These are phyloP conservation scores for Endothia cerciana DNA, from an alignment of 2,329 filamentous ascomycete species.

Conservation along the genomic window DNA sequence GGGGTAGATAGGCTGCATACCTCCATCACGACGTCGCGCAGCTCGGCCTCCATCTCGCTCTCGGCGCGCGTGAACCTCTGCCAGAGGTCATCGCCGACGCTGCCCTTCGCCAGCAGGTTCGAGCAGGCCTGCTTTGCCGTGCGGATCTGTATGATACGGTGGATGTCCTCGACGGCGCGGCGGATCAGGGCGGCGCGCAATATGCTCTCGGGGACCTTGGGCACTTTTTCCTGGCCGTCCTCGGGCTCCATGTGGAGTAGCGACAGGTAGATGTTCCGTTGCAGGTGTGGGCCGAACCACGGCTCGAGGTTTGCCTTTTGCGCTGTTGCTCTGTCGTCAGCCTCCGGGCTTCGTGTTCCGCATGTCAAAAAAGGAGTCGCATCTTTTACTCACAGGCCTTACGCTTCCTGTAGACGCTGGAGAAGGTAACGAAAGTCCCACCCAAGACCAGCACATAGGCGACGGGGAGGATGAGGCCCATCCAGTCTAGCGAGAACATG, in stretches of 20 bases:
- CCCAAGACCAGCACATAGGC: conserved; percentile 87
- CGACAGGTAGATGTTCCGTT: conserved; percentile 93
- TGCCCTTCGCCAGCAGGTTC: conserved; percentile 82
- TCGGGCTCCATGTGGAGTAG: conserved; percentile 78
- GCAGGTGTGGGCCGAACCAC: conserved; percentile 90
- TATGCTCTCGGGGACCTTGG: conserved; percentile 78
- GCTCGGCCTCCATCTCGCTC: conserved; percentile 96
- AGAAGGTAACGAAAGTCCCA: conserved; percentile 90
- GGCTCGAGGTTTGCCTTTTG: conserved; percentile 85
- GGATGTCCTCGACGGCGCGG: conserved; percentile 90
- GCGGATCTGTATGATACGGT: conserved; percentile 85
- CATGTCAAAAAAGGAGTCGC: background rate
- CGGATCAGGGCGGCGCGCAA: conserved; percentile 86
- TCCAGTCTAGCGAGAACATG: conserved; percentile 72
- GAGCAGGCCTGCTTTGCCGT: conserved; percentile 87
- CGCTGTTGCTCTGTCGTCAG: conserved; percentile 47
- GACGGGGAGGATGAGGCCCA: conserved; percentile 82
- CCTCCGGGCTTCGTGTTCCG: background rate
- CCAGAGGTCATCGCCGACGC: conserved; percentile 94
- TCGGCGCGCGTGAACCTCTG: conserved; percentile 89
- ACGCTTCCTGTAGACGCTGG: conserved; percentile 87
- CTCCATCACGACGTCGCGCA: conserved; percentile 92
- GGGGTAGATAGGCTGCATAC: conserved; percentile 49
- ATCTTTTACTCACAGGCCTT: conserved; percentile 70
- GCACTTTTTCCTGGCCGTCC: conserved; percentile 66